phyloP scores from a whole-genome alignment of 257 asterid species.

The Solanum pennellii region DNA sequence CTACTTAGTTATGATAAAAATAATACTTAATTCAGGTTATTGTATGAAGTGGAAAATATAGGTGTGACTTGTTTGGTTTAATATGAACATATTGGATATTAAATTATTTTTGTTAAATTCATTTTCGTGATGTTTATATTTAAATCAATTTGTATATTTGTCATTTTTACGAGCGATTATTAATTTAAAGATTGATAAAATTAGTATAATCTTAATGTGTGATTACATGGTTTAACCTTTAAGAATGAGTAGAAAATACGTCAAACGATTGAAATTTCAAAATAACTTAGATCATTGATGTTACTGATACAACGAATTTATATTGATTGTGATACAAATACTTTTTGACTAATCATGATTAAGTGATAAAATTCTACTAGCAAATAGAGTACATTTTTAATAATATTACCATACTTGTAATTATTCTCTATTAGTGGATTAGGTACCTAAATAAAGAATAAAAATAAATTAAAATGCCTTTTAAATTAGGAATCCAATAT shows the following conservation, averaged over 20 bases:
- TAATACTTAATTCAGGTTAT: background rate
- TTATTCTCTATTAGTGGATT: background rate
- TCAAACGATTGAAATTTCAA: background rate
- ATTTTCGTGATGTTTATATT: background rate
- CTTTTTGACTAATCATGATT: background rate
- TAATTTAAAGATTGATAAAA: background rate
- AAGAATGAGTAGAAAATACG: background rate
- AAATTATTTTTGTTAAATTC: background rate
- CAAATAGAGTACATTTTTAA: background rate
- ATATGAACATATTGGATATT: background rate
- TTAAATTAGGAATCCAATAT: background rate
- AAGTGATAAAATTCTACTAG: background rate
- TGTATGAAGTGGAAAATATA: background rate
- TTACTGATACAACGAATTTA: background rate
- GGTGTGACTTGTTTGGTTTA: background rate
- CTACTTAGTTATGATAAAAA: background rate
- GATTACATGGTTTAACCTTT: background rate
- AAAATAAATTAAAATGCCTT: background rate
- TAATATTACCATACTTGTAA: background rate
- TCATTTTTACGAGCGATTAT: background rate
- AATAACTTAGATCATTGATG: background rate
- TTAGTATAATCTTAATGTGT: background rate
- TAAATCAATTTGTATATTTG: background rate
- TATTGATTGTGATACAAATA: background rate
- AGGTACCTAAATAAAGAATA: background rate